Base-by-base conservation (phyloP, 2,329 filamentous ascomycete species). In the Aspergillus awamori region DNA sequence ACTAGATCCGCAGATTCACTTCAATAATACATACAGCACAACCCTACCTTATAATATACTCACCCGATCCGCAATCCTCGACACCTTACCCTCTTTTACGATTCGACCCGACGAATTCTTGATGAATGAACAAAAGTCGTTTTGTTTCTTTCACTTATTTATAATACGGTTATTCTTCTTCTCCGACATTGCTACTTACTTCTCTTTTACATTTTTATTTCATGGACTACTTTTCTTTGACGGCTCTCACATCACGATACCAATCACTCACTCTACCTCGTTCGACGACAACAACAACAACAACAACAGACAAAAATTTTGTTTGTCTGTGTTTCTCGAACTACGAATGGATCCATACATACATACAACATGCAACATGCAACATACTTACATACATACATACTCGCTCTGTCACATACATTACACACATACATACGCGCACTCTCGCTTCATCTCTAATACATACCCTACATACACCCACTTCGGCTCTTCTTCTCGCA, bases 61-160 rank as follows among this genome's bases (percentile, higher is more conserved):
- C 11, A 30, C 28, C 11, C 28, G 28, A 30, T 30, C 33, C 26
- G 36, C 8, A 15, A 15, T 8, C 45, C 28, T 52, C 28, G 17
- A 11, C 13, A n/a, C 28, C 15, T 20, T 43, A 36, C 8, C 3
- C n/a, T 53, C 20, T 58, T 53, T 58, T 60, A 62, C 53, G 57
- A 64, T 52, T 57, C 54, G 57, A 53, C 53, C 59, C 38, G 60
- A 64, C 56, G 62, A 36, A 64, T 58, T 58, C 58, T 48, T 53
- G 45, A 64, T 64, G 60, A 60, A 28, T 60, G 57, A 51, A 56
- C 57, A 62, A 63, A 62, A 57, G 49, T 64, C 54, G 43, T 57
- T 62, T 59, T 30, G 17, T 48, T 30, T 38, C 52, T 57, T 33
- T 53, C 28, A 24, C 41, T 52, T 36, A 20, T 20, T 57, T 41